Evolutionary conservation across 2,329 filamentous ascomycete genomes (phyloP), one percentile per base, ranked within the genome.

Genomic region (Phyllosticta paracitricarpa): DNA sequence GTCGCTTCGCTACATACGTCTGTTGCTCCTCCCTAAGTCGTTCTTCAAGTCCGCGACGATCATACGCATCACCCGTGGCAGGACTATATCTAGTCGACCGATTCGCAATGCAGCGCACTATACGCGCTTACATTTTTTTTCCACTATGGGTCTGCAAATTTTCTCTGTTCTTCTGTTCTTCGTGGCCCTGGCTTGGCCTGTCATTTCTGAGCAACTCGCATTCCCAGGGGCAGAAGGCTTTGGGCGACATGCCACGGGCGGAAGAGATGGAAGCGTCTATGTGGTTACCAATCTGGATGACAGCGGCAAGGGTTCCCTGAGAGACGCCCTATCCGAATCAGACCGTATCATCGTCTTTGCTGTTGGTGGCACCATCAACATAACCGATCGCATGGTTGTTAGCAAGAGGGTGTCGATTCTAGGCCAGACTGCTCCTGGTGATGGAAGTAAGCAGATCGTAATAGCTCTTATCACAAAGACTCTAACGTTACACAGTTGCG

Each of bases 151-250:
- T 19, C 9, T 57, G 35, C 54, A 19, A 19, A 25, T 57, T 10
- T 19, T 54, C 12, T 57, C 59, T 19, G 2, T 19, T 25, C 14
- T 61, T 19, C 40, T 61, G 57, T 35, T 61, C 19, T 53, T 57
- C 9, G 35, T 40, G 54, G 59, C 59, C 54, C 59, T 61, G 54
- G 59, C 52, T 19, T 61, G 59, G 59, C 59, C 54, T 9, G 59
- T 57, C 19, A 24, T 61, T n/a, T 63, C 57, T 7, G 63, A 62
- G 17, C 65, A 67, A 54, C 64, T 73, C 10, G 79, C 79, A 51
- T 82, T 81, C 65, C 78, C 78, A 2, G 78, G 79, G 22, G 79
- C 79, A 9, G 78, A 81, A 69, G 78, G 79, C 10, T 79, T 81
- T 63, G 79, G 79, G 12, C 73, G 74, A 56, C 71, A 78, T 54